Percentiles rank a stretch among this genome's conserved stretches.
These are phyloP conservation scores for Claviceps capensis DNA, from an alignment of 2,329 filamentous ascomycete species.

Conservation along the genomic window DNA sequence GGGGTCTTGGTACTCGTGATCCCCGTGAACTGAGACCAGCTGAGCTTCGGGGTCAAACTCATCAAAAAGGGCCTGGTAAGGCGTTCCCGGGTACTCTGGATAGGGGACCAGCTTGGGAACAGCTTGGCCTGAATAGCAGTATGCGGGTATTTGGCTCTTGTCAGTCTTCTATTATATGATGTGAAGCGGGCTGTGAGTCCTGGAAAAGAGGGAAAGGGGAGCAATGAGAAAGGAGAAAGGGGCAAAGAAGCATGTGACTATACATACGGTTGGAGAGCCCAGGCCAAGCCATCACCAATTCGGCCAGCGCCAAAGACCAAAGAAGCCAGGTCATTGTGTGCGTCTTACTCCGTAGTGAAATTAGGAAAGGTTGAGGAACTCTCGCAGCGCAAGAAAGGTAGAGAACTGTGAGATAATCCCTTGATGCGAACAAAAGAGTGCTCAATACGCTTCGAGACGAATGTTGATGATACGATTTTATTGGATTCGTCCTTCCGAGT, in stretches of 20 bases:
- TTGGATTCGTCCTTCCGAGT: too few species aligned
- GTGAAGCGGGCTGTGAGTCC: neutral
- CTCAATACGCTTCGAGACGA: too few species aligned
- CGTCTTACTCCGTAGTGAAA: neutral
- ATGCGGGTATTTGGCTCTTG: neutral
- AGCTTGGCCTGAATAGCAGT: neutral
- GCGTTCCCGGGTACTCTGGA: constrained; percentile 2
- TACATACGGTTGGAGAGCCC: neutral
- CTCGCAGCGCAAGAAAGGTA: neutral
- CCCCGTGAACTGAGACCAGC: neutral
- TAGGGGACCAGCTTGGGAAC: neutral
- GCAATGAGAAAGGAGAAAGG: neutral
- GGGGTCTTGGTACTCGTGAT: constrained; percentile 1
- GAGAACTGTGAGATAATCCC: too few species aligned
- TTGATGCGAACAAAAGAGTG: too few species aligned
- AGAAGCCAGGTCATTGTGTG: neutral
- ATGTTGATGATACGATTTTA: too few species aligned
- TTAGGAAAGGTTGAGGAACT: too few species aligned
- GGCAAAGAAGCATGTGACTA: neutral
- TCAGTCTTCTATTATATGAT: neutral
- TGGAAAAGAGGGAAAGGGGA: neutral
- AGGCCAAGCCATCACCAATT: neutral
- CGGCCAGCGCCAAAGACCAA: neutral
- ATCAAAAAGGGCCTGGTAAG: neutral
- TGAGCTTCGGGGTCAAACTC: neutral